Base-by-base conservation (phyloP, 164 flowering plant genomes). In the Chimonanthus praecox region DNA sequence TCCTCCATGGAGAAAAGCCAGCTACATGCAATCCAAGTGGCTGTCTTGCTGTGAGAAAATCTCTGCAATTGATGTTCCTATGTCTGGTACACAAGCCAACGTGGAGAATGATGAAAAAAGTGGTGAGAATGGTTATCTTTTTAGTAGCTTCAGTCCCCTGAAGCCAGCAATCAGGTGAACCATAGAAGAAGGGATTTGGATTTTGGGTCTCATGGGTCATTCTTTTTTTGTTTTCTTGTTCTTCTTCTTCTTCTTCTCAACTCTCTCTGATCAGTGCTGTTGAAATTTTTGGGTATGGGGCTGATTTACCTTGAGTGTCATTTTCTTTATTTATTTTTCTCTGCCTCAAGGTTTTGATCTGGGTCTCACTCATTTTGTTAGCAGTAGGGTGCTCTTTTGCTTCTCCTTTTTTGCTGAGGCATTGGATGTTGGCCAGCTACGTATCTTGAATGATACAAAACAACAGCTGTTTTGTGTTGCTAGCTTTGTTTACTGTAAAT, bases 21-120 rank as follows among this genome's bases (percentile, higher is more conserved):
- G 70, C 60, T 89, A 89, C 79, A 86, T 87, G 90, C 82, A 72
- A 46, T 79, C 86, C 73, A 89, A 89, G 67, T 89, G 90, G 90
- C 77, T 83, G 43, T 79, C 86, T n/a, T 58, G 64, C 16, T 63
- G 68, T 49, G 70, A 51, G 15, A 74, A 64, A 72, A 47, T 70
- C 43, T 49, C 82, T 15, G 45, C 58, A 7, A 60, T 71, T 16
- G 18, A 71, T 44, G 11, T 47, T 20, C 54, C 70, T 13, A 47
- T 46, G 18, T 64, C 68, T 15, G 49, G 7, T 45, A 72, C 18
- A 18, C 64, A 72, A 18, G 18, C 1, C 50, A 50, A 67, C 6
- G 71, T 67, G 16, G 64, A 44, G 20, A 18, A 9, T n/a, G 74
- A 62, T n/a, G 66, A 67, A 50, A 78, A 75, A 65, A 74, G 10